phyloP scores from a whole-genome alignment of 345 rosid species.

The Capsella bursapastoris region DNA sequence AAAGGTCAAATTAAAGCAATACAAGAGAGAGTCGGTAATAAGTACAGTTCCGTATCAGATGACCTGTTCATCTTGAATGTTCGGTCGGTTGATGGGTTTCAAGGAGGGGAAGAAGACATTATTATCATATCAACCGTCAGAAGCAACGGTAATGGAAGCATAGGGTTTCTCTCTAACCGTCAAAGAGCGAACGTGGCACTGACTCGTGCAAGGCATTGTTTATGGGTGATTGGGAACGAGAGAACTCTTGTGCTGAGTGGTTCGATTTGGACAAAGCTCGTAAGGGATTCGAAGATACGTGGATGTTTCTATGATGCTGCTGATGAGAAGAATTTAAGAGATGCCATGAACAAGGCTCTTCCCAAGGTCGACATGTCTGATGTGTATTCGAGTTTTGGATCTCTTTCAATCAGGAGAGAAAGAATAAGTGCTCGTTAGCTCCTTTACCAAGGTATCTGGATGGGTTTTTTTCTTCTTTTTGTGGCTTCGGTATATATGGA shows the following conservation, averaged over 20 bases:
- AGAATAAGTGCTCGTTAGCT: conserved; percentile 1
- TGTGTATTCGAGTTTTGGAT: conserved; percentile 20
- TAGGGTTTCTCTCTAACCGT: conserved; percentile 47
- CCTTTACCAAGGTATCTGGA: not conserved
- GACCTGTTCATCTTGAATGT: conserved; percentile 44
- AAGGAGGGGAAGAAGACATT: conserved; percentile 58
- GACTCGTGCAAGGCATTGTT: conserved; percentile 53
- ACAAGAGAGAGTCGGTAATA: conserved; percentile 39
- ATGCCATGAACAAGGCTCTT: conserved; percentile 20
- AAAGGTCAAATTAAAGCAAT: conserved; percentile 51
- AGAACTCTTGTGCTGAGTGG: conserved; percentile 38
- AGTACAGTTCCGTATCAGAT: not conserved
- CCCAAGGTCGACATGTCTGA: conserved; percentile 23
- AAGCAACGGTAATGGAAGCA: conserved; percentile 42
- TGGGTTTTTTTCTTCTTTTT: not conserved
- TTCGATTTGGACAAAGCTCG: conserved; percentile 46
- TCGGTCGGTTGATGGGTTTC: conserved; percentile 55
- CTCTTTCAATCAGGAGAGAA: conserved; percentile 24
- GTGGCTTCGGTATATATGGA: not conserved
- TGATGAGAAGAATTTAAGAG: conserved; percentile 39
- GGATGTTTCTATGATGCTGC: conserved; percentile 45
- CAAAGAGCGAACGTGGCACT: conserved; percentile 49
- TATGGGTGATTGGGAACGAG: conserved; percentile 56
- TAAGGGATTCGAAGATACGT: conserved; percentile 46
- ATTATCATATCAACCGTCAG: conserved; percentile 55